phyloP scores from a whole-genome alignment of 257 asterid species.

The Ballota nigra region DNA sequence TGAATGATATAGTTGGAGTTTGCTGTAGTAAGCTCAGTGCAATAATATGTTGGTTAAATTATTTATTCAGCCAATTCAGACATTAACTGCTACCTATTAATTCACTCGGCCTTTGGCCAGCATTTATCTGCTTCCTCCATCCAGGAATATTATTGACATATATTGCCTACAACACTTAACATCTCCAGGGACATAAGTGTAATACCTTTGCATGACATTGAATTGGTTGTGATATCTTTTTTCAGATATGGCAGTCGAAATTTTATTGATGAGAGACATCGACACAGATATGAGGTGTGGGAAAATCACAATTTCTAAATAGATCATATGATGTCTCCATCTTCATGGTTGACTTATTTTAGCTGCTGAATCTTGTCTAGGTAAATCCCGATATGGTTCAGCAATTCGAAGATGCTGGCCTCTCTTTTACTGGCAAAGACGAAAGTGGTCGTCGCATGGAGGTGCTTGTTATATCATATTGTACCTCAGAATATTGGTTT shows the following conservation, averaged over 20 bases:
- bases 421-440: slow-evolving; percentile 67
- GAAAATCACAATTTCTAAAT: slow-evolving; percentile 5
- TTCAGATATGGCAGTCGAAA: slow-evolving; percentile 57
- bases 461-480: slow-evolving; percentile 34
- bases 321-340: neutral
- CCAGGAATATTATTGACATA: neutral
- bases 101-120: neutral
- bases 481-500: neutral
- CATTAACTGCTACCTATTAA: neutral
- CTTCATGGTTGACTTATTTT: neutral
- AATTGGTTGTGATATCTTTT: slow-evolving; percentile 2
- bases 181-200: neutral
- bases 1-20: slow-evolving; percentile 1
- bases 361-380: slow-evolving; percentile 30
- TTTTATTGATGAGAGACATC: slow-evolving; percentile 87
- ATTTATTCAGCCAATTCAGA: neutral
- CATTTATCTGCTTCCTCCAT: neutral
- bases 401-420: slow-evolving; percentile 68
- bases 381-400: slow-evolving; percentile 78
- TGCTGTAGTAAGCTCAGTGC: neutral
- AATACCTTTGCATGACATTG: neutral
- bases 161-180: neutral
- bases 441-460: slow-evolving; percentile 78
- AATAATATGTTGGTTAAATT: neutral
- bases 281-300: slow-evolving; percentile 97